phyloP scores from a whole-genome alignment of 257 asterid genomes.

The Echium plantagineum region DNA sequence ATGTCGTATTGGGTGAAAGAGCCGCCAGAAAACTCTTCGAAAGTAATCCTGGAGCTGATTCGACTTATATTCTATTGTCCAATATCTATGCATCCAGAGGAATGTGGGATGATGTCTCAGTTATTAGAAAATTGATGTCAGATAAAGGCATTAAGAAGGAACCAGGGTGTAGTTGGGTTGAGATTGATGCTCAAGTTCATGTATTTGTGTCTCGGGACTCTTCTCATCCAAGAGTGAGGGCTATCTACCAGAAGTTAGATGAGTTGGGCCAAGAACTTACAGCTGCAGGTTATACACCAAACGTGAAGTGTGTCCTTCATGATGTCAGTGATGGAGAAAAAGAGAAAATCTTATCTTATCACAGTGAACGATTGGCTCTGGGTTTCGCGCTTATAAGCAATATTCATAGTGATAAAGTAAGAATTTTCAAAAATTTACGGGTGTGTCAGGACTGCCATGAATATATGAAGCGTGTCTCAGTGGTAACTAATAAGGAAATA shows the following conservation, averaged over 20 bases:
- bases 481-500: slow-evolving; percentile 41
- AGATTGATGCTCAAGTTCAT: slow-evolving; percentile 49
- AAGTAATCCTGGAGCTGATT: slow-evolving; percentile 44
- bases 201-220: slow-evolving; percentile 65
- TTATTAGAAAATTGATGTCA: slow-evolving; percentile 47
- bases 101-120: slow-evolving; percentile 68
- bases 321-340: slow-evolving; percentile 44
- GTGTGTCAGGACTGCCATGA: slow-evolving; percentile 92
- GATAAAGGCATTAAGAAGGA: slow-evolving; percentile 61
- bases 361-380: slow-evolving; percentile 83
- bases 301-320: slow-evolving; percentile 40
- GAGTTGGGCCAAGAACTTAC: slow-evolving; percentile 32
- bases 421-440: slow-evolving; percentile 74
- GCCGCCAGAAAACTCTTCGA: slow-evolving; percentile 57
- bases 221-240: slow-evolving; percentile 48
- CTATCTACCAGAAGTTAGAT: slow-evolving; percentile 46
- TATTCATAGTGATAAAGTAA: slow-evolving; percentile 24
- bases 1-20: slow-evolving; percentile 63
- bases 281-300: slow-evolving; percentile 51
- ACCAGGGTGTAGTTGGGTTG: slow-evolving; percentile 89
- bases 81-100: slow-evolving; percentile 60
- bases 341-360: slow-evolving; percentile 45
- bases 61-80: slow-evolving; percentile 55
- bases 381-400: slow-evolving; percentile 57
- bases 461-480: slow-evolving; percentile 58